A percentile compares a stretch with the other conserved stretches of the same genome.
Evolutionary conservation across 257 asterid genomes (phyloP).

Genomic region (Salvia hispanica): DNA sequence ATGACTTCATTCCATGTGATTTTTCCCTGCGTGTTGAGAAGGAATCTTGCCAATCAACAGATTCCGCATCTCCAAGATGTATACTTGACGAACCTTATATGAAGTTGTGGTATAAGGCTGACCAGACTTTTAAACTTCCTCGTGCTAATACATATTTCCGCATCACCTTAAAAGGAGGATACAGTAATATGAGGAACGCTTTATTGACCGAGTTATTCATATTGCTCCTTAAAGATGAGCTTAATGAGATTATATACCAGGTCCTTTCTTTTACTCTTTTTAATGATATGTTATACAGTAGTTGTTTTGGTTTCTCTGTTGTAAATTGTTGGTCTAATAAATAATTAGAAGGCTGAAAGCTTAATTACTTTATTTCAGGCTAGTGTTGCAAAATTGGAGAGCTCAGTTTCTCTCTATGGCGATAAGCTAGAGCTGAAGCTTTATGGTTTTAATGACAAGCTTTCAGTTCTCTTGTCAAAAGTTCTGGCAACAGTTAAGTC

Average conservation of each 20-base stretch:
- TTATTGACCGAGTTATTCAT: conserved; percentile 80
- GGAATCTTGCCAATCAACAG: conserved; percentile 43
- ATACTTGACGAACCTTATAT: conserved; percentile 74
- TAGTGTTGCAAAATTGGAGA: conserved; percentile 89
- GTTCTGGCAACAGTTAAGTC: conserved; percentile 69
- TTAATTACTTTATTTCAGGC: conserved; percentile 61
- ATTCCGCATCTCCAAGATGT: conserved; percentile 66
- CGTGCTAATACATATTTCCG: conserved; percentile 98
- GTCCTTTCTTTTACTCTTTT: conserved; percentile 45
- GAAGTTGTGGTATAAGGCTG: conserved; percentile 95
- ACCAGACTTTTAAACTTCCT: conserved; percentile 82
- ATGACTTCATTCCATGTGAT: conserved; percentile 86
- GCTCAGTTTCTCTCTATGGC: conserved; percentile 80
- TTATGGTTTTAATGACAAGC: conserved; percentile 95
- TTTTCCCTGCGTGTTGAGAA: conserved; percentile 70
- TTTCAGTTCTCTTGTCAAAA: conserved; percentile 79
- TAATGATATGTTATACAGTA: conserved; percentile 21
- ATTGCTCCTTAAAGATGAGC: conserved; percentile 88
- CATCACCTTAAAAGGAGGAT: conserved; percentile 77
- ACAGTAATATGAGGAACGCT: conserved; percentile 65
- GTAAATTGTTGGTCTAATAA: conserved; percentile 8
- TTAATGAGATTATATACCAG: conserved; percentile 96
- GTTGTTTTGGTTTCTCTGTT: conserved; percentile 20
- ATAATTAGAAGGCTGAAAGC: conserved; percentile 6
- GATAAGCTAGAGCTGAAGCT: conserved; percentile 93